phyloP scores from a whole-genome alignment of 2,329 filamentous ascomycete genomes.

The Hypoxylon sp. region DNA sequence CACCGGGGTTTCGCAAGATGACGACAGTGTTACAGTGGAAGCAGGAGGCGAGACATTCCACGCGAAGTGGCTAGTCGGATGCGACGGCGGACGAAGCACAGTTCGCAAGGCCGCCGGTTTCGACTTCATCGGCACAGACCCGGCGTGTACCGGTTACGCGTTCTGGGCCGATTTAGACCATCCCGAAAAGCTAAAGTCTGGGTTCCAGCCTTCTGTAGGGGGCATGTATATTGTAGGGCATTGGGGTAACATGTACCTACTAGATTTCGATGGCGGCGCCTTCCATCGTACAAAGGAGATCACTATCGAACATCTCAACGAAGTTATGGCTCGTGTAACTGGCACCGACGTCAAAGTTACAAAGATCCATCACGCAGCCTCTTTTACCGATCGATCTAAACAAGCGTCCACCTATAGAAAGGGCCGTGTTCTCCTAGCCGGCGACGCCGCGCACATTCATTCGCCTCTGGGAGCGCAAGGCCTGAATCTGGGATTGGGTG shows the following conservation, averaged over 20 bases:
- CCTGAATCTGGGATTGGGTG: slow-evolving; percentile 70
- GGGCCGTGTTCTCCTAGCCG: slow-evolving; percentile 66
- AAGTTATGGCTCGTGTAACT: slow-evolving; percentile 40
- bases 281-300: slow-evolving; percentile 44
- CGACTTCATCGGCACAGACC: slow-evolving; percentile 56
- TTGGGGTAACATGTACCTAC: slow-evolving; percentile 25
- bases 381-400: slow-evolving; percentile 47
- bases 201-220: slow-evolving; percentile 47
- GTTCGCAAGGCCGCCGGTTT: slow-evolving; percentile 58
- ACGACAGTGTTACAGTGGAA: slow-evolving; percentile 45
- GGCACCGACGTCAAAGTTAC: slow-evolving; percentile 46
- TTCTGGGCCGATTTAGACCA: slow-evolving; percentile 55
- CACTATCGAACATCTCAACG: slow-evolving; percentile 44
- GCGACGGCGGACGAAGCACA: slow-evolving; percentile 59
- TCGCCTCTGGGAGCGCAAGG: slow-evolving; percentile 68
- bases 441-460: slow-evolving; percentile 70
- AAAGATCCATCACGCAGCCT: slow-evolving; percentile 48
- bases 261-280: slow-evolving; percentile 44
- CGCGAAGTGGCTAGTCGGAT: slow-evolving; percentile 59
- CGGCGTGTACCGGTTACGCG: slow-evolving; percentile 57
- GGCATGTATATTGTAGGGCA: slow-evolving; percentile 51
- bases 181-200: slow-evolving; percentile 48
- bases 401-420: slow-evolving; percentile 55
- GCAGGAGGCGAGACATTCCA: slow-evolving; percentile 42
- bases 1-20: slow-evolving; percentile 43